Percentiles rank a stretch among this genome's conserved stretches.
These are phyloP conservation scores for Saccharomyces hybrid DNA, from an alignment of 1,139 yeast genomes.

Conservation along the genomic window DNA sequence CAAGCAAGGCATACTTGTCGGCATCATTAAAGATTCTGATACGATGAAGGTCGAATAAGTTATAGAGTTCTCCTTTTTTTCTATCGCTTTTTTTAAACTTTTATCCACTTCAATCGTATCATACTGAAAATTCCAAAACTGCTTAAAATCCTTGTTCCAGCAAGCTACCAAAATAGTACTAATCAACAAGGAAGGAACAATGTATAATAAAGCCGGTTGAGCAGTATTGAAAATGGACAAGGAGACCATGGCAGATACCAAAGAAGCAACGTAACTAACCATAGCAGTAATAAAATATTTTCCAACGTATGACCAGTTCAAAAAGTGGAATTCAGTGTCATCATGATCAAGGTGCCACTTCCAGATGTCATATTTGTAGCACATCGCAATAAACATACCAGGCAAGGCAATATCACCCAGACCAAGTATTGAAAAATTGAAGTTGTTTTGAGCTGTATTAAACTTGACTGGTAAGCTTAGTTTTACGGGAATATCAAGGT, in stretches of 20 bases:
- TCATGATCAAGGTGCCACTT: conserved; percentile 18
- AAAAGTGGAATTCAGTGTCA: conserved; percentile 20
- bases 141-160: conserved; percentile 36
- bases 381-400: conserved; percentile 20
- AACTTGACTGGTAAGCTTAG: conserved; percentile 16
- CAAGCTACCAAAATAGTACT: conserved; percentile 33
- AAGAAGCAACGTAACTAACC: conserved; percentile 38
- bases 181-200: conserved; percentile 46
- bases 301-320: conserved; percentile 18
- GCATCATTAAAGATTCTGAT: conserved; percentile 17
- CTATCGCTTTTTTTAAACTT: conserved; percentile 2
- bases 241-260: conserved; percentile 38
- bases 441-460: conserved; percentile 7
- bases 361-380: conserved; percentile 26
- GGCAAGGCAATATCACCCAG: conserved; percentile 41
- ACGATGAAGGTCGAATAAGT: conserved; percentile 11
- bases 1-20: conserved; percentile 7
- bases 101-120: conserved; percentile 15
- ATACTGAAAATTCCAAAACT: conserved; percentile 35
- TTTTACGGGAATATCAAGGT: conserved; percentile 43
- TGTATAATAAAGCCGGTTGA: conserved; percentile 61
- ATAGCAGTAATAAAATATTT: conserved; percentile 15
- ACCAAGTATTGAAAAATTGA: conserved; percentile 33
- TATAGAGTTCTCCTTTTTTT: conserved; percentile 1
- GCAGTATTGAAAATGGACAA: conserved; percentile 38